These are phyloP conservation scores for Trichosporon inkin DNA, from an alignment of 1,284 basidiomycete species.

Conservation along the genomic window DNA sequence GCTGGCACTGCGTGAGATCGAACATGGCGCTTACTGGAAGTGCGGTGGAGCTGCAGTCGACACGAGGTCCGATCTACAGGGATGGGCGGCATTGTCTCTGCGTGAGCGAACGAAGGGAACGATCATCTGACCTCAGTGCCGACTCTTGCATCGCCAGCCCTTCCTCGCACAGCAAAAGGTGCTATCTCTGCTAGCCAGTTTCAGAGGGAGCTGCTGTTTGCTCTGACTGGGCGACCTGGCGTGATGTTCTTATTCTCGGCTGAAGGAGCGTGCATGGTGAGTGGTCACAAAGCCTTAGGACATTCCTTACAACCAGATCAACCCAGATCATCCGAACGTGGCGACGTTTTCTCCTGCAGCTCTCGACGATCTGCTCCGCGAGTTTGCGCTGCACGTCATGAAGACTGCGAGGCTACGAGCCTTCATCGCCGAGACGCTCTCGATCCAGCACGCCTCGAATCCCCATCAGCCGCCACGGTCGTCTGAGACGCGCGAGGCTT, in stretches of 20 bases:
- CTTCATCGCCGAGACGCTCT: constrained; percentile 54
- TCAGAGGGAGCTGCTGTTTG: constrained; percentile 42
- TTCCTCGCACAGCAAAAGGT: constrained; percentile 7
- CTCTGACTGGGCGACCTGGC: constrained; percentile 36
- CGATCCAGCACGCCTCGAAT: constrained; percentile 18
- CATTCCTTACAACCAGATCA: constrained; percentile 21
- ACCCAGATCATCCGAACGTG: constrained; percentile 26
- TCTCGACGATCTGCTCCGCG: constrained; percentile 60
- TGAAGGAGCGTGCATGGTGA: constrained; percentile 28
- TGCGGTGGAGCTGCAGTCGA: constrained; percentile 20
- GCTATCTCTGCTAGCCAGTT: constrained; percentile 32
- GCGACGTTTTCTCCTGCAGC: constrained; percentile 61
- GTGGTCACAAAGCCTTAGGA: constrained; percentile 5
- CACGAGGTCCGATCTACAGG: constrained; percentile 21
- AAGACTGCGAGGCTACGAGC: constrained; percentile 60
- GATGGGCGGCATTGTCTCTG: constrained; percentile 35
- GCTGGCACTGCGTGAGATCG: constrained; percentile 20
- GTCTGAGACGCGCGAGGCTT: constrained; percentile 70
- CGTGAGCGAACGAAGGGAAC: constrained; percentile 17
- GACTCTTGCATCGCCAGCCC: constrained; percentile 12
- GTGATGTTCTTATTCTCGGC: constrained; percentile 29
- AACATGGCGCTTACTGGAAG: constrained; percentile 33
- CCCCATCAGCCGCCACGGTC: constrained; percentile 17
- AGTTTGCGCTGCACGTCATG: constrained; percentile 59
- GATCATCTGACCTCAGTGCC: constrained; percentile 12